A percentile compares a stretch with the other conserved stretches of the same genome.
These are phyloP conservation scores for Fusarium sp. DNA, from an alignment of 2,329 filamentous ascomycete genomes.

Conservation along the genomic window DNA sequence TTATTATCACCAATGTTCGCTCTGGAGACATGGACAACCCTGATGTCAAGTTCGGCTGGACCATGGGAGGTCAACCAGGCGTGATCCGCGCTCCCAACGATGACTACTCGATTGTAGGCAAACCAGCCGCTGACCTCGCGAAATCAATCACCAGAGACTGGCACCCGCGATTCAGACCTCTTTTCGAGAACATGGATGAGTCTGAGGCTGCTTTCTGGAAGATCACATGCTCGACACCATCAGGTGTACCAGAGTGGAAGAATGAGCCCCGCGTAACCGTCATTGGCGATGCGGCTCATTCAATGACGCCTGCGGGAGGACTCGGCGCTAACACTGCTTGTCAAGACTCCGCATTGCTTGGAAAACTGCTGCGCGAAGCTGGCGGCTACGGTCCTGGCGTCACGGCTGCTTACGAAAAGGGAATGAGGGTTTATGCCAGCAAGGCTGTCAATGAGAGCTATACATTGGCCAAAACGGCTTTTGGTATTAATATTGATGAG, in stretches of 20 bases:
- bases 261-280: conserved; percentile 72
- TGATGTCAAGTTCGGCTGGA: conserved; percentile 73
- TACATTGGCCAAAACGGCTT: conserved; percentile 58
- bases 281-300: conserved; percentile 71
- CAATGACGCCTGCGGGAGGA: conserved; percentile 71
- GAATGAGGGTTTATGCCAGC: conserved; percentile 73
- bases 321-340: conserved; percentile 72
- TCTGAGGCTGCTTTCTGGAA: conserved; percentile 75
- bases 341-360: conserved; percentile 68
- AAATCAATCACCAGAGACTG: conserved; percentile 67
- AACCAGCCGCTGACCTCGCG: conserved; percentile 70
- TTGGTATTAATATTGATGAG: conserved; percentile 65
- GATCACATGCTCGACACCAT: conserved; percentile 73
- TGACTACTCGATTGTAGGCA: conserved; percentile 71
- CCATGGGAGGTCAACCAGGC: conserved; percentile 70
- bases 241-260: conserved; percentile 72
- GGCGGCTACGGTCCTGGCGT: conserved; percentile 69
- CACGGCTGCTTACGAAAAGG: conserved; percentile 70
- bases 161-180: conserved; percentile 68
- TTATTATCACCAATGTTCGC: conserved; percentile 75
- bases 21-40: conserved; percentile 72
- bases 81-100: conserved; percentile 72
- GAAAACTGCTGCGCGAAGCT: conserved; percentile 65
- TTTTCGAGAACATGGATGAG: conserved; percentile 72
- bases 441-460: conserved; percentile 71